These are phyloP conservation scores for Biancaea sappan DNA, from an alignment of 306 rosid species.

Conservation along the genomic window DNA sequence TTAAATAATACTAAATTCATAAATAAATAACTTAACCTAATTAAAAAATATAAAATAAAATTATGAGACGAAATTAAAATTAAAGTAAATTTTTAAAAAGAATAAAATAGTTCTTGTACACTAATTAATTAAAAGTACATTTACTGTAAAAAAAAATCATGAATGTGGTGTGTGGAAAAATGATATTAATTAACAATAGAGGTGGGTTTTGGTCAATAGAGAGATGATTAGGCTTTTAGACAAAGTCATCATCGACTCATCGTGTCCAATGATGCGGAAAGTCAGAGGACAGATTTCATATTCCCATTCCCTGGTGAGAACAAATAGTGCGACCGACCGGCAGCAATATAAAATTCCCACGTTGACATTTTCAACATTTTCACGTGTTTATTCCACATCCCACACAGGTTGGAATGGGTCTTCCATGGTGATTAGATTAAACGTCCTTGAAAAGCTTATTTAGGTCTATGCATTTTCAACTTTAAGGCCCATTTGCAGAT, in stretches of 20 bases:
- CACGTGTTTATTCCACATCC: neutral
- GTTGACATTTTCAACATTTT: neutral
- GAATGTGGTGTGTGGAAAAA: neutral
- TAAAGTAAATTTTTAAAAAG: too few relatives aligned
- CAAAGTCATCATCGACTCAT: neutral
- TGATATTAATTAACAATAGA: neutral
- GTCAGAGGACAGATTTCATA: neutral
- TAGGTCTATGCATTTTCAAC: neutral
- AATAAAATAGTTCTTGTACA: too few relatives aligned
- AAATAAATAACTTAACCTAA: too few relatives aligned
- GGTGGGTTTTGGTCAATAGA: neutral
- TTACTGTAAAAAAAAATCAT: too few relatives aligned
- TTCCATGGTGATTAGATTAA: neutral
- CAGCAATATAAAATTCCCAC: neutral
- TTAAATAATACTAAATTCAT: too few relatives aligned
- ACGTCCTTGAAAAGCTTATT: neutral
- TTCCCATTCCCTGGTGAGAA: neutral
- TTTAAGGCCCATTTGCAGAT: neutral
- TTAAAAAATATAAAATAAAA: too few relatives aligned
- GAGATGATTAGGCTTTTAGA: too few relatives aligned
- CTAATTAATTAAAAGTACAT: too few relatives aligned
- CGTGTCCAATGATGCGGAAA: neutral
- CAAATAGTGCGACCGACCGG: neutral
- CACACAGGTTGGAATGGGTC: neutral
- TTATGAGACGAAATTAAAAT: too few relatives aligned